Evolutionary conservation across 2,329 filamentous ascomycete genomes (phyloP).

Genomic region (Pseudocercospora vitis): DNA sequence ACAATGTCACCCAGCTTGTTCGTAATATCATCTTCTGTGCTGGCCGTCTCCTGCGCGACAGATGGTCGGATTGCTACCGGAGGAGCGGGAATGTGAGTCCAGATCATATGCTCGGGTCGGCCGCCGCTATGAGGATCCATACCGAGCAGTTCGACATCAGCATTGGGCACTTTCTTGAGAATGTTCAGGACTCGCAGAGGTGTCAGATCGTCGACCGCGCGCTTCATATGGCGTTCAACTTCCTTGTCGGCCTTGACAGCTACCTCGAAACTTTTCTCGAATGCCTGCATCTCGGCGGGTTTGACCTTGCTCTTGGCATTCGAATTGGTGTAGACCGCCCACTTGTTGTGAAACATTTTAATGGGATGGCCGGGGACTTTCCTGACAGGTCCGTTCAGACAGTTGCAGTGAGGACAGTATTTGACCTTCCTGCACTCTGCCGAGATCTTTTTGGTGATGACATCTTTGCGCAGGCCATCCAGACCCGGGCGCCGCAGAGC

Average conservation of each 20-base stretch:
- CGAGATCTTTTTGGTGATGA: slow-evolving; percentile 83
- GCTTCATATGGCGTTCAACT: slow-evolving; percentile 84
- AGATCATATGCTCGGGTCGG: slow-evolving; percentile 93
- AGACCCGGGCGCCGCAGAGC: slow-evolving; percentile 77
- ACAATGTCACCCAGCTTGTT: slow-evolving; percentile 97
- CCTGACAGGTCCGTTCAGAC: slow-evolving; percentile 85
- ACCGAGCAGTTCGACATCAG: slow-evolving; percentile 87
- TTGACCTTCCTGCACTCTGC: slow-evolving; percentile 87
- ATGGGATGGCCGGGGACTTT: slow-evolving; percentile 80
- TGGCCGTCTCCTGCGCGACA: slow-evolving; percentile 87
- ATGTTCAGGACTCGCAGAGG: slow-evolving; percentile 85
- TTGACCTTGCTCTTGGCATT: slow-evolving; percentile 80
- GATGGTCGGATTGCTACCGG: slow-evolving; percentile 93
- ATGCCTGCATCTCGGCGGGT: slow-evolving; percentile 77
- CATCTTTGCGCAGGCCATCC: slow-evolving; percentile 81
- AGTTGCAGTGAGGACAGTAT: slow-evolving; percentile 74
- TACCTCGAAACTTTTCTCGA: slow-evolving; percentile 80
- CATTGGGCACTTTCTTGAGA: slow-evolving; percentile 80
- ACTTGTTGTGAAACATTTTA: slow-evolving; percentile 93
- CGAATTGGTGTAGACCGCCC: slow-evolving; percentile 81
- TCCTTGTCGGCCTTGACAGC: slow-evolving; percentile 77
- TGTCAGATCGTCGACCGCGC: slow-evolving; percentile 92
- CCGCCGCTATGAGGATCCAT: slow-evolving; percentile 77
- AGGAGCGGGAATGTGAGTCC: slow-evolving; percentile 92
- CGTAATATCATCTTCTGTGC: slow-evolving; percentile 94